Evolutionary conservation across 2,329 filamentous ascomycete species (phyloP).

Genomic region (Rhexocercosporidium sp.): DNA sequence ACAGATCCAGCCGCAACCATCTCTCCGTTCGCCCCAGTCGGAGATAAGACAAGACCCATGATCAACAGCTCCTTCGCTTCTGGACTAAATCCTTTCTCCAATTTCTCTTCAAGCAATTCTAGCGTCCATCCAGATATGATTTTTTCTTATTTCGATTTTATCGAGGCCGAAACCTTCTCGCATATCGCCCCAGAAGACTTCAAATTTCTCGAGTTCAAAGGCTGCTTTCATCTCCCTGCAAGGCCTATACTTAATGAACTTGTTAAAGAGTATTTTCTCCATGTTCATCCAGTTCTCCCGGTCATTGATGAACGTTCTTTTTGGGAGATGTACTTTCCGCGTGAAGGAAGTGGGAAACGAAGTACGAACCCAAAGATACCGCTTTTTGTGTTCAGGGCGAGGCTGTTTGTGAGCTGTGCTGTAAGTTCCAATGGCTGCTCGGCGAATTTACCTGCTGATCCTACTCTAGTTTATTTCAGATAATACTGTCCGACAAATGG

Average conservation of each 20-base stretch:
- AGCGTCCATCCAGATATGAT: conserved; percentile 7
- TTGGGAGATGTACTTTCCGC: conserved; percentile 50
- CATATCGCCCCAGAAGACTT: conserved; percentile 23
- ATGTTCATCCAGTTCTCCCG: conserved; percentile 52
- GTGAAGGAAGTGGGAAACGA: conserved; percentile 27
- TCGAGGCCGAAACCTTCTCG: conserved; percentile 17
- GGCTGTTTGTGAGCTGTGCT: conserved; percentile 52
- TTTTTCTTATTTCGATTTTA: conserved; percentile 15
- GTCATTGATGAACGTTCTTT: conserved; percentile 53
- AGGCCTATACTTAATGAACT: conserved; percentile 56
- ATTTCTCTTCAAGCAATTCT: background rate
- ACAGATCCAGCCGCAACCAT: background rate
- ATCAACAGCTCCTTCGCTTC: background rate
- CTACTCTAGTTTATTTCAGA: conserved; percentile 14
- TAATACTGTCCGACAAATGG: conserved; percentile 35
- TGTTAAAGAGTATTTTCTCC: conserved; percentile 53
- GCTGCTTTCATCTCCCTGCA: conserved; percentile 48
- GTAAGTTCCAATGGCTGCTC: background rate
- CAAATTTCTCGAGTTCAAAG: conserved; percentile 24
- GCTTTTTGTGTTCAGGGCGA: conserved; percentile 52
- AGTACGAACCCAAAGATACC: conserved; percentile 38
- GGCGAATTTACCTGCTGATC: background rate
- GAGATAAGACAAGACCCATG: background rate
- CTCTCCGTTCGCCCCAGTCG: background rate
- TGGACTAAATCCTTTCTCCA: background rate